Evolutionary conservation across 306 rosid species (phyloP).

Genomic region (Trifolium fragiferum): DNA sequence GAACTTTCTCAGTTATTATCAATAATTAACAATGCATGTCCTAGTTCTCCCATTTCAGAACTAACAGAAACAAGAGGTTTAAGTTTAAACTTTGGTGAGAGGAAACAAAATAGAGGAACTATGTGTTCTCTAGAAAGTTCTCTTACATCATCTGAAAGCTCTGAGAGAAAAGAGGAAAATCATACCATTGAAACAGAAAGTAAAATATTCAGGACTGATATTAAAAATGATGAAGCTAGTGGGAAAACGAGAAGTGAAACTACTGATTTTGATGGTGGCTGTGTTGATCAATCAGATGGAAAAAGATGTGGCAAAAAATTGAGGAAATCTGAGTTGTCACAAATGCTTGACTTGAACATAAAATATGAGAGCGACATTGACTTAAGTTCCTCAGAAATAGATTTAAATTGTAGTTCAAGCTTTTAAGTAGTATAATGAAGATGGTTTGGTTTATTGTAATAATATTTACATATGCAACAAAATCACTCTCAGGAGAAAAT

Average conservation of each 20-base stretch:
- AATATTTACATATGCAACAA: slow-evolving; percentile 43
- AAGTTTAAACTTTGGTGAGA: slow-evolving; percentile 46
- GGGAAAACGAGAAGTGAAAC: slow-evolving; percentile 68
- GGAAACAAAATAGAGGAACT: slow-evolving; percentile 63
- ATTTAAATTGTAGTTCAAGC: slow-evolving; percentile 63
- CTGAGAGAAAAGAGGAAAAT: slow-evolving; percentile 62
- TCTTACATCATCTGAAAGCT: slow-evolving; percentile 82
- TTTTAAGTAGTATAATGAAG: slow-evolving; percentile 45
- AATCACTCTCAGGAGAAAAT: slow-evolving; percentile 43
- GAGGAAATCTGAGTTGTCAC: slow-evolving; percentile 47
- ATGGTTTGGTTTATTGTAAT: slow-evolving; percentile 41
- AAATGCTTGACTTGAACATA: slow-evolving; percentile 72
- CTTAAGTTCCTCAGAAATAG: slow-evolving; percentile 56
- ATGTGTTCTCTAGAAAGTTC: slow-evolving; percentile 85
- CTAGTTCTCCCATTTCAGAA: slow-evolving; percentile 74
- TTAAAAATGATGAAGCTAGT: slow-evolving; percentile 40
- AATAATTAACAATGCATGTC: slow-evolving; percentile 69
- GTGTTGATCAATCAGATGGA: slow-evolving; percentile 61
- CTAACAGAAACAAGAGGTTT: slow-evolving; percentile 67
- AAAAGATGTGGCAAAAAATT: slow-evolving; percentile 51
- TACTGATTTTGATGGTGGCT: slow-evolving; percentile 49
- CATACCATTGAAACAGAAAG: slow-evolving; percentile 42
- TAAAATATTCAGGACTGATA: slow-evolving; percentile 33
- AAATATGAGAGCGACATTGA: slow-evolving; percentile 66
- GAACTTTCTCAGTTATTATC: slow-evolving; percentile 85